Percentiles rank a stretch among this genome's conserved stretches.
phyloP scores from a whole-genome alignment of 768 basidiomycete genomes.

The Serendipita vermifera region DNA sequence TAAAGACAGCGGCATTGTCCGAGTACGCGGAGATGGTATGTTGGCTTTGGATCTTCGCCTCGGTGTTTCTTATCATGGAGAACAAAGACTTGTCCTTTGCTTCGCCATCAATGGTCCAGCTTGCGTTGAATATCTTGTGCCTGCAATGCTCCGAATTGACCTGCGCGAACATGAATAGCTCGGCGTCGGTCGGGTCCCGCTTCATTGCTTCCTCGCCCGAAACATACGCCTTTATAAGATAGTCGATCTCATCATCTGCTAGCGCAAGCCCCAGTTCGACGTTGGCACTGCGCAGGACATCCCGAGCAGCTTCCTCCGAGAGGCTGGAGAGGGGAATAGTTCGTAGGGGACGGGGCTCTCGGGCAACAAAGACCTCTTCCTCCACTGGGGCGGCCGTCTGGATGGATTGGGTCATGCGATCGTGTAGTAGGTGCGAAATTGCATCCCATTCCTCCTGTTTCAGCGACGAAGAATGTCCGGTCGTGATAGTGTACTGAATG shows the following conservation, averaged over 20 bases:
- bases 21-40: slow-evolving; percentile 95
- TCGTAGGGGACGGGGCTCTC: background rate
- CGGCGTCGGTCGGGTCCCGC: slow-evolving; percentile 90
- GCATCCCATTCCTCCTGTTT: slow-evolving; percentile 34
- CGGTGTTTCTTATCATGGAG: slow-evolving; percentile 95
- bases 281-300: slow-evolving; percentile 64
- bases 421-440: slow-evolving; percentile 67
- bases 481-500: slow-evolving; percentile 48
- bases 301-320: slow-evolving; percentile 34
- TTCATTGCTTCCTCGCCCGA: slow-evolving; percentile 51
- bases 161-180: slow-evolving; percentile 99
- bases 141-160: slow-evolving; percentile 99
- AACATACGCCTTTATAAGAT: slow-evolving; percentile 79
- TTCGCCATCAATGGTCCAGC: slow-evolving; percentile 77
- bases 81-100: slow-evolving; percentile 64
- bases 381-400: slow-evolving; percentile 46
- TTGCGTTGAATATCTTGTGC: slow-evolving; percentile 98
- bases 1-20: slow-evolving; percentile 92
- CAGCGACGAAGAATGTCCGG: slow-evolving; percentile 30
- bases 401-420: slow-evolving; percentile 91
- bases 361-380: slow-evolving; percentile 27
- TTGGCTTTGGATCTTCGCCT: slow-evolving; percentile 45
- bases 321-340: slow-evolving; percentile 25
- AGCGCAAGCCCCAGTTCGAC: slow-evolving; percentile 80
- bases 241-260: slow-evolving; percentile 78